Evolutionary conservation across 2,329 filamentous ascomycete genomes (phyloP), one percentile per base, ranked within the genome.

Genomic region (Domatiomyces globalis): DNA sequence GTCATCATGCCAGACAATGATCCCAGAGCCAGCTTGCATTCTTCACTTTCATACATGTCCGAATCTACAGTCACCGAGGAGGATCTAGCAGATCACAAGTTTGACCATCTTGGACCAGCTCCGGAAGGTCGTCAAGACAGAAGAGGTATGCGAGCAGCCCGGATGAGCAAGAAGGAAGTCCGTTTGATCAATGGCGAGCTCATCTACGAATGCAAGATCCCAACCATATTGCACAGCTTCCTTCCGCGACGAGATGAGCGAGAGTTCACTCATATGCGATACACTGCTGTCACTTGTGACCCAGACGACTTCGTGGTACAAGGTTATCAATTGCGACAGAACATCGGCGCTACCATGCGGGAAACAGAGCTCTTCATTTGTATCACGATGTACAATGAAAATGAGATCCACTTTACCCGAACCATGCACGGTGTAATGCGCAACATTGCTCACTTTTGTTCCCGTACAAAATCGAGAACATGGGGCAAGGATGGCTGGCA

Each of bases 371-470:
- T 98, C 6, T 92, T 96, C 66, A 94, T 98, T 62, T 95, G 89
- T 65, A 75, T 98, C 55, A 98, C 92, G 61, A 96, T 96, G 92
- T 96, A 95, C 73, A 98, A 98, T 68, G 92, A 98, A 69, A 86
- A 95, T 68, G 92, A 96, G 65, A 87, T 95, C 61, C 81, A 88
- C 64, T 98, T 98, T 62, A 95, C 92, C 5, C 81, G 92, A 46
- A 98, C 92, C 0, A 96, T 98, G 90, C 87, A 96, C 66, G 92
- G 90, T 51, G 87, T 98, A 51, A 94, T 98, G 86, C 88, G 94
- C 67, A 98, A 98, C 66, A 90, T 98, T 62, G 82, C 86, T 12
- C 92, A 96, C 66, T 95, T 98, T 69, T 98, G 92, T 73, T 87
- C 84, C 18, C 83, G 92, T 49, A 85, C 83, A 50, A 90, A 92